These are phyloP conservation scores for Cucurbita argyrosperma DNA, from an alignment of 306 rosid species.

Conservation along the genomic window DNA sequence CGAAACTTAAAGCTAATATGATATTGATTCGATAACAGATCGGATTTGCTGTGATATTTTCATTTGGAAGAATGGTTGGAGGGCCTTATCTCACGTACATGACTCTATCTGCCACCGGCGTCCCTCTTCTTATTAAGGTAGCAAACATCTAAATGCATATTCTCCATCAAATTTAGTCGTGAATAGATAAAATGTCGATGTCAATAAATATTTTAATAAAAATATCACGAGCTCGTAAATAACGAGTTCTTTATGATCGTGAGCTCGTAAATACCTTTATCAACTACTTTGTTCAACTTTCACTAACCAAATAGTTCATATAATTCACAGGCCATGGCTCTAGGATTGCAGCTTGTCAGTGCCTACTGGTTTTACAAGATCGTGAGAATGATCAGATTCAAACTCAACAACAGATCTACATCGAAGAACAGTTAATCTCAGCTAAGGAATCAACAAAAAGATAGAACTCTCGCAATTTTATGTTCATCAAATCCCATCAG, in stretches of 20 bases:
- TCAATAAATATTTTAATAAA: neutral
- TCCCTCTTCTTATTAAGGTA: slow-evolving; percentile 75
- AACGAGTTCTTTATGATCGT: too few species aligned
- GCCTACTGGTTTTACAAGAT: slow-evolving; percentile 92
- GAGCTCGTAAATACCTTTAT: neutral
- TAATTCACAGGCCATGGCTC: slow-evolving; percentile 47
- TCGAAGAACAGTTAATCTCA: neutral
- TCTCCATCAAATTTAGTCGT: too few species aligned
- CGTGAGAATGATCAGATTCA: slow-evolving; percentile 51
- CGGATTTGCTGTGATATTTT: slow-evolving; percentile 58
- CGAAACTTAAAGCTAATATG: neutral
- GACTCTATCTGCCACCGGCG: slow-evolving; percentile 31
- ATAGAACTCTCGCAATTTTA: neutral
- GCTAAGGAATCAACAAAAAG: neutral
- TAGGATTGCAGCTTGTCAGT: slow-evolving; percentile 72
- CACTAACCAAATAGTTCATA: neutral
- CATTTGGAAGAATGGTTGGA: slow-evolving; percentile 56
- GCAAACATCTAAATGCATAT: neutral
- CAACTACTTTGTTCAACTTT: neutral
- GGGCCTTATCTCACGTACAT: slow-evolving; percentile 60
- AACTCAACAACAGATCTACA: slow-evolving; percentile 29
- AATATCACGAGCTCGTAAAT: too few species aligned
- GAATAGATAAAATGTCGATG: neutral
- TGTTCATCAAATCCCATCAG: neutral
- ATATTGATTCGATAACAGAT: slow-evolving; percentile 20